Evolutionary conservation across 2,329 filamentous ascomycete genomes (phyloP).

Genomic region (Colletotrichum horii): DNA sequence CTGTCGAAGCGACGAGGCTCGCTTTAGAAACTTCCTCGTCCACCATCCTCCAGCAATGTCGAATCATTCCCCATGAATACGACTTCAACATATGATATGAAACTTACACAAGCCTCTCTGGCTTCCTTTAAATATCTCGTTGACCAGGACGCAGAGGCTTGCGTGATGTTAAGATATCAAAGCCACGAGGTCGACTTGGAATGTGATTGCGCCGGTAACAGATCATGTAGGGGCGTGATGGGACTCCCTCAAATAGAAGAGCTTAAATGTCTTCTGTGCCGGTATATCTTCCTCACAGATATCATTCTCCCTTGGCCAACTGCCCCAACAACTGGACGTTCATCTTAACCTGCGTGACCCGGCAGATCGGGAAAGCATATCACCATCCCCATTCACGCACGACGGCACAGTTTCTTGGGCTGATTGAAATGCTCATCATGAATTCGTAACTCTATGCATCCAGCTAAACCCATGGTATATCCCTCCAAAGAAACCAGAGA

Average conservation of each 20-base stretch:
- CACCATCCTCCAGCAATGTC: neutral
- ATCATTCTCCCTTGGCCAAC: neutral
- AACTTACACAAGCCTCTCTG: neutral
- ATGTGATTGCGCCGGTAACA: no score
- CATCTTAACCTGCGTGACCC: no score
- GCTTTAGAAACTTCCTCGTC: neutral
- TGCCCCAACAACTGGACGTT: neutral
- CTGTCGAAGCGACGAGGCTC: neutral
- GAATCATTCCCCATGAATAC: neutral
- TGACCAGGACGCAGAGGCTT: neutral
- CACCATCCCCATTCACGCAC: no score
- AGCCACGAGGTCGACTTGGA: no score
- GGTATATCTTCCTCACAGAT: neutral
- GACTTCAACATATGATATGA: accelerated
- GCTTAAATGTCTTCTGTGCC: no score
- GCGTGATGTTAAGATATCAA: neutral
- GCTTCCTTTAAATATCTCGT: accelerated
- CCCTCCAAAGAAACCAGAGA: neutral
- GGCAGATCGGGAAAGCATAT: neutral
- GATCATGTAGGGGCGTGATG: neutral
- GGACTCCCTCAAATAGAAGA: neutral
- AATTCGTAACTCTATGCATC: neutral
- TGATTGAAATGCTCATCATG: neutral
- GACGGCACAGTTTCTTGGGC: no score
- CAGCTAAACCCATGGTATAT: neutral